Evolutionary conservation across 2,329 filamentous ascomycete genomes (phyloP).

Genomic region (Aspergillus thermomutatus): DNA sequence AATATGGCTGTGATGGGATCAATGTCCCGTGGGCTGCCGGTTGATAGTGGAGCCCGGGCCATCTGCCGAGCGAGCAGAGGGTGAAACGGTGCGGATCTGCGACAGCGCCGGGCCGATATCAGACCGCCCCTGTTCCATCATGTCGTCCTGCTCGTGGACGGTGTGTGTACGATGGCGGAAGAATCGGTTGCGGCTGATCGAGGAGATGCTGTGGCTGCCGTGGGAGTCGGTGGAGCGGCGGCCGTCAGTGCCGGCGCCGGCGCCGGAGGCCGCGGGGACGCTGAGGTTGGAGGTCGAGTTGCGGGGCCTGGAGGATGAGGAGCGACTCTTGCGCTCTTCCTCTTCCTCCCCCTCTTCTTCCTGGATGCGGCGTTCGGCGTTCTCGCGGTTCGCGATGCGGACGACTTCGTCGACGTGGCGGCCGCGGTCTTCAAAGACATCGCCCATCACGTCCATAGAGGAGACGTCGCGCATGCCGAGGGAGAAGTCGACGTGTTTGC

Average conservation of each 20-base stretch:
- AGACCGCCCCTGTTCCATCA: conserved; percentile 48
- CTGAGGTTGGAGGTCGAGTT: conserved; percentile 21
- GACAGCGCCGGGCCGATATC: conserved; percentile 19
- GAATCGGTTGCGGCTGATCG: conserved; percentile 59
- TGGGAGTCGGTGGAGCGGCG: conserved; percentile 29
- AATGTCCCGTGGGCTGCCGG: neutral
- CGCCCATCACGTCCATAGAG: conserved; percentile 58
- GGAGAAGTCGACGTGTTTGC: conserved; percentile 68
- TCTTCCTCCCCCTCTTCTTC: conserved; percentile 33
- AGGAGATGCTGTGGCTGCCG: conserved; percentile 30
- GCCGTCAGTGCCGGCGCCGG: conserved; percentile 13
- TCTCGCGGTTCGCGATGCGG: conserved; percentile 38
- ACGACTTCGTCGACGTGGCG: conserved; percentile 41
- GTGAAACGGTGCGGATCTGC: conserved; percentile 13
- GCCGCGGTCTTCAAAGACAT: conserved; percentile 60
- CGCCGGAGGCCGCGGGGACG: conserved; percentile 15
- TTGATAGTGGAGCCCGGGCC: neutral
- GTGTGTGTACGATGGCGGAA: conserved; percentile 49
- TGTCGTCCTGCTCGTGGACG: conserved; percentile 34
- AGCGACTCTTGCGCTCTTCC: conserved; percentile 25
- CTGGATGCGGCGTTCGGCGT: conserved; percentile 37
- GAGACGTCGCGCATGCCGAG: conserved; percentile 62
- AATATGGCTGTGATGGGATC: neutral
- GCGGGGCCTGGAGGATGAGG: conserved; percentile 22
- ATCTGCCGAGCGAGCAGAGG: neutral